These are phyloP conservation scores for Candida vaughaniae DNA, from an alignment of 805 yeast genomes.

Conservation along the genomic window DNA sequence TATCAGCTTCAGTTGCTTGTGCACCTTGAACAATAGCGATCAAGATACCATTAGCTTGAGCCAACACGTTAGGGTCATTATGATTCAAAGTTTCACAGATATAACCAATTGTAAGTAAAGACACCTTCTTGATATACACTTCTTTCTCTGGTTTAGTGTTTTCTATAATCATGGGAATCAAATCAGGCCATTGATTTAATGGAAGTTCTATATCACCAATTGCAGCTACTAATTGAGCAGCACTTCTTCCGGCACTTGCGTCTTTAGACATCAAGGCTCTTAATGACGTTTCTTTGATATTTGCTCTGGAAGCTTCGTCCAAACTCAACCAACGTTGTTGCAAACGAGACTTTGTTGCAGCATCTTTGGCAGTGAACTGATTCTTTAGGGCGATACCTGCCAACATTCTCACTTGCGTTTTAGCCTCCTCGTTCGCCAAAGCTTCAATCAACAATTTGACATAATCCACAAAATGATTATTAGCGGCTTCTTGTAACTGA, in stretches of 20 bases:
- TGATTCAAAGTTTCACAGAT: conserved; percentile 96
- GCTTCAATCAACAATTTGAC: conserved; percentile 68
- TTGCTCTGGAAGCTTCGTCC: conserved; percentile 52
- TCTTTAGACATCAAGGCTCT: conserved; percentile 61
- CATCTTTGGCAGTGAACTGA: conserved; percentile 80
- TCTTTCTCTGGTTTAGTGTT: conserved; percentile 81
- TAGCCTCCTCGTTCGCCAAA: conserved; percentile 61
- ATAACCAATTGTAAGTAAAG: conserved; percentile 87
- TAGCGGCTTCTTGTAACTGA: conserved; percentile 68
- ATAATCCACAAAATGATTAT: conserved; percentile 74
- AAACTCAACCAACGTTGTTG: conserved; percentile 74
- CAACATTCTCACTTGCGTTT: conserved; percentile 82
- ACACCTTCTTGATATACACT: conserved; percentile 78
- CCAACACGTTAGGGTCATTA: conserved; percentile 65
- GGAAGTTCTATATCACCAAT: conserved; percentile 96
- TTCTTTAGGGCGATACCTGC: conserved; percentile 89
- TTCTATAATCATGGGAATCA: conserved; percentile 79
- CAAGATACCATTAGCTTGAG: conserved; percentile 87
- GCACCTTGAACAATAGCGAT: conserved; percentile 98
- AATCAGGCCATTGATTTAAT: conserved; percentile 80
- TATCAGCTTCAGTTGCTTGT: conserved; percentile 73
- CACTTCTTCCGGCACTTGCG: conserved; percentile 79
- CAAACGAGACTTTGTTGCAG: conserved; percentile 53
- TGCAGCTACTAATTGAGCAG: conserved; percentile 94
- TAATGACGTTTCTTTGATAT: conserved; percentile 62